Evolutionary conservation across 331 rosid genomes (phyloP).

Genomic region (Acacia pycnantha): DNA sequence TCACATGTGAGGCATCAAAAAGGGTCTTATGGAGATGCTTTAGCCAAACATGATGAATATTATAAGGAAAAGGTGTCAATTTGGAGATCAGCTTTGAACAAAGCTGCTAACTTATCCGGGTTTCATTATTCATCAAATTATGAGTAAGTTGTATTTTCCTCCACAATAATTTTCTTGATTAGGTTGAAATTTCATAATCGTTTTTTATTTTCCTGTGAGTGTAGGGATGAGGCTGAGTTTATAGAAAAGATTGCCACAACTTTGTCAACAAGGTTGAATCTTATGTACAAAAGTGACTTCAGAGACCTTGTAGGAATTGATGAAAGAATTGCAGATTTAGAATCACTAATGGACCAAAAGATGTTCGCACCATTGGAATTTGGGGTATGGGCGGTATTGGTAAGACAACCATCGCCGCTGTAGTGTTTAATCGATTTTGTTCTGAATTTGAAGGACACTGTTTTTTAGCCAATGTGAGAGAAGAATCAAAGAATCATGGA

Average conservation of each 20-base stretch:
- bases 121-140: slow-evolving; percentile 24
- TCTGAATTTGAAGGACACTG: background rate
- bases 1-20: slow-evolving; percentile 16
- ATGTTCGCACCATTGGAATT: slow-evolving; percentile 28
- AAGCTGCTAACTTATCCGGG: slow-evolving; percentile 27
- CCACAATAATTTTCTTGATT: background rate
- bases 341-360: slow-evolving; percentile 15
- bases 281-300: background rate
- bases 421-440: background rate
- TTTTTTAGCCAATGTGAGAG: background rate
- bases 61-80: background rate
- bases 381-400: slow-evolving; percentile 41
- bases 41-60: slow-evolving; percentile 13
- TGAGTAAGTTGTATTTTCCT: background rate
- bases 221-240: slow-evolving; percentile 33
- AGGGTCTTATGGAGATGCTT: slow-evolving; percentile 16
- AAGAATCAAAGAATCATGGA: background rate
- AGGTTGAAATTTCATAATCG: background rate
- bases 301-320: slow-evolving; percentile 27
- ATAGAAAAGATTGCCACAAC: slow-evolving; percentile 8
- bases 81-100: slow-evolving; percentile 29
- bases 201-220: background rate
- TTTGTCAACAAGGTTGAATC: background rate
- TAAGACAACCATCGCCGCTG: slow-evolving; percentile 31
- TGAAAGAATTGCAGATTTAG: slow-evolving; percentile 13